Percentiles rank a stretch among this genome's conserved stretches.
Evolutionary conservation across 2,329 filamentous ascomycete species (phyloP).

Genomic region (Cryoendolithus antarcticus): DNA sequence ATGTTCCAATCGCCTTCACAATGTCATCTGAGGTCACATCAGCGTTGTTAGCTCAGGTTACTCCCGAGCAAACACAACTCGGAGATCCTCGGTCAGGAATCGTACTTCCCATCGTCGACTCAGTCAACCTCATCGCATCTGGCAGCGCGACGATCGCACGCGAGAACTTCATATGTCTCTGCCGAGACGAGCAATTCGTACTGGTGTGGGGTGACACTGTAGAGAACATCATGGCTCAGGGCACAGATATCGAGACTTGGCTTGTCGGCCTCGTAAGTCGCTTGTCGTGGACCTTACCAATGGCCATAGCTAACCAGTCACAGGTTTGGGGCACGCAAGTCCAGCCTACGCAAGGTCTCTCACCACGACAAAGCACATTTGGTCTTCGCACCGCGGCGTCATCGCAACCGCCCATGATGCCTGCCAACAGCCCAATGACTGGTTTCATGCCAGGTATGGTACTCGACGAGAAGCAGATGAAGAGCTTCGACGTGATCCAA

Average conservation of each 20-base stretch:
- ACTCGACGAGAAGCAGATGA: constrained; percentile 5
- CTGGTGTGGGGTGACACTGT: constrained; percentile 6
- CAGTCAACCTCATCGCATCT: constrained; percentile 3
- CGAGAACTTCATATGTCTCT: constrained; percentile 4
- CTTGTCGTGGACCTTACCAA: not conserved
- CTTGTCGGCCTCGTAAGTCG: constrained; percentile 5
- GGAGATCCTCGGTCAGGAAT: constrained; percentile 3
- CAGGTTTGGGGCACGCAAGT: constrained; percentile 6
- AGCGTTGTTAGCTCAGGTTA: constrained; percentile 3
- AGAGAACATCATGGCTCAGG: constrained; percentile 4
- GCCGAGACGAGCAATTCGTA: constrained; percentile 5
- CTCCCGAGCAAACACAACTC: constrained; percentile 4
- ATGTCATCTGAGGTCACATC: constrained; percentile 6
- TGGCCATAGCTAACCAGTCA: not conserved
- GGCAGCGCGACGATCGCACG: constrained; percentile 3
- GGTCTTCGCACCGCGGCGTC: not conserved
- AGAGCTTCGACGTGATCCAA: constrained; percentile 4
- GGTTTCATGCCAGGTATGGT: constrained; percentile 1
- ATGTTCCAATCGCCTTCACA: constrained; percentile 5
- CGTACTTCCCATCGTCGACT: constrained; percentile 3
- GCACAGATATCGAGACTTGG: constrained; percentile 6
- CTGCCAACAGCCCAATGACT: constrained; percentile 1
- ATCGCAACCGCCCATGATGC: not conserved
- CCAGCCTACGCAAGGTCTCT: not conserved
- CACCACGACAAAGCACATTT: constrained; percentile 3